phyloP scores from a whole-genome alignment of 2,329 filamentous ascomycete genomes.

The Alternaria arborescens region DNA sequence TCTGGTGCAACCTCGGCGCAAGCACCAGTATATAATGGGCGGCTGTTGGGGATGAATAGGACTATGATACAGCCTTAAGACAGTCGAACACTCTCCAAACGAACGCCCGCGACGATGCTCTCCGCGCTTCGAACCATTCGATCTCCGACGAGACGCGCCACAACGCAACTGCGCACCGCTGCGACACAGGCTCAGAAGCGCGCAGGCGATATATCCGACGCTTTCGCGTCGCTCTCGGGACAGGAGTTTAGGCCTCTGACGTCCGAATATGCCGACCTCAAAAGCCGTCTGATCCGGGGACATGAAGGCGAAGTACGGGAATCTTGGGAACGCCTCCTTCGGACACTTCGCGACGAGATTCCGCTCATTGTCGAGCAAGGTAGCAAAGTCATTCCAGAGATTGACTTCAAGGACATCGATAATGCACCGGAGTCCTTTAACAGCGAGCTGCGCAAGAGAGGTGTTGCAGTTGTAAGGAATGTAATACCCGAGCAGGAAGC shows the following conservation, averaged over 20 bases:
- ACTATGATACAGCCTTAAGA: conserved; percentile 18
- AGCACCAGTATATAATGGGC: conserved; percentile 31
- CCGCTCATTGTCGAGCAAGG: conserved; percentile 54
- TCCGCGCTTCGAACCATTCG: conserved; percentile 39
- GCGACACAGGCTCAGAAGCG: conserved; percentile 52
- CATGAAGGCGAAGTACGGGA: conserved; percentile 58
- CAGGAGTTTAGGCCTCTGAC: conserved; percentile 56
- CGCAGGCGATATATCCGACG: conserved; percentile 61
- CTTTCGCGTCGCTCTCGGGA: conserved; percentile 60
- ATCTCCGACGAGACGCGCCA: conserved; percentile 29
- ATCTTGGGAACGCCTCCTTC: conserved; percentile 59
- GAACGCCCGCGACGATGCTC: conserved; percentile 44
- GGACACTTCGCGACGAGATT: conserved; percentile 55
- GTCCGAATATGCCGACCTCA: conserved; percentile 57
- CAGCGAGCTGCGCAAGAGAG: conserved; percentile 65
- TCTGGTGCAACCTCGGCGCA: conserved; percentile 11
- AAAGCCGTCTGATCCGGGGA: conserved; percentile 55
- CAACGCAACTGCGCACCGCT: conserved; percentile 37
- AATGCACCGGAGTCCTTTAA: conserved; percentile 64
- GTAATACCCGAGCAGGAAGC: conserved; percentile 56
- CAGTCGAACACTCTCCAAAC: conserved; percentile 5
- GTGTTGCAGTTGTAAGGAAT: conserved; percentile 58
- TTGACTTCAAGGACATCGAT: conserved; percentile 57
- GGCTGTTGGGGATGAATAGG: conserved; percentile 16
- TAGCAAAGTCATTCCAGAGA: conserved; percentile 56